Percentiles rank a stretch among this genome's conserved stretches.
Evolutionary conservation across 2,329 filamentous ascomycete genomes (phyloP).

Genomic region (Zymoseptoria pseudotritici): DNA sequence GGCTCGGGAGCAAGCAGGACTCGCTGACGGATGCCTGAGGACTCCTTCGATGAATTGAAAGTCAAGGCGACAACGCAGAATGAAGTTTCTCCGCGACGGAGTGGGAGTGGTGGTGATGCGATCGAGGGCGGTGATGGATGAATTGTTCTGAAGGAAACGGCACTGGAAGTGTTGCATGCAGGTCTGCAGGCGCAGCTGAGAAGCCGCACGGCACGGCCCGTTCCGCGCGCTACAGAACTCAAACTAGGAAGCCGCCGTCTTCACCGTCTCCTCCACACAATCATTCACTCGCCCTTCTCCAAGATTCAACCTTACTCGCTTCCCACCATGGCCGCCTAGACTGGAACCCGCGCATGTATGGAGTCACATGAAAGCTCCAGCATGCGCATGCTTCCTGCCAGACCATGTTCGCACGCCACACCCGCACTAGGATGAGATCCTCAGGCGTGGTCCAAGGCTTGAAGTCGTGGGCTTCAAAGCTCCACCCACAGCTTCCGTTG

Average conservation of each 20-base stretch:
- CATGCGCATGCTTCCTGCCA: background rate
- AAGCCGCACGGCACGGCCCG: background rate
- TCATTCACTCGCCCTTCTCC: background rate
- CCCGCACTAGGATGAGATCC: conserved; percentile 41
- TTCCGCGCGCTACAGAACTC: background rate
- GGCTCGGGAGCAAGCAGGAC: background rate
- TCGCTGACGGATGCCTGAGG: background rate
- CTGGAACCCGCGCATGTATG: background rate
- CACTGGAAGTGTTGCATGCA: background rate
- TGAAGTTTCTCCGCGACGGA: background rate
- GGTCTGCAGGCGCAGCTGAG: background rate
- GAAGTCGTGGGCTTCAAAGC: conserved; percentile 45
- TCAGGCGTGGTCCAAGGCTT: conserved; percentile 40
- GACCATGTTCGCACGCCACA: conserved; percentile 14
- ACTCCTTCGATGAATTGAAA: background rate
- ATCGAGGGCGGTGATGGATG: background rate
- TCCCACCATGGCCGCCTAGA: background rate
- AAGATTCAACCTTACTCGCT: background rate
- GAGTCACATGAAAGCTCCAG: background rate
- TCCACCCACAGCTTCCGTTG: conserved; percentile 47
- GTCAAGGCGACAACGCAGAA: background rate
- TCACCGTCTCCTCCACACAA: background rate
- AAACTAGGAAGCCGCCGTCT: background rate
- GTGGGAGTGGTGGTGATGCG: background rate
- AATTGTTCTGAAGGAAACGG: background rate